Conservation (phyloP, 2,329 filamentous ascomycete species). For the Phyllosticta citriasiana region DNA sequence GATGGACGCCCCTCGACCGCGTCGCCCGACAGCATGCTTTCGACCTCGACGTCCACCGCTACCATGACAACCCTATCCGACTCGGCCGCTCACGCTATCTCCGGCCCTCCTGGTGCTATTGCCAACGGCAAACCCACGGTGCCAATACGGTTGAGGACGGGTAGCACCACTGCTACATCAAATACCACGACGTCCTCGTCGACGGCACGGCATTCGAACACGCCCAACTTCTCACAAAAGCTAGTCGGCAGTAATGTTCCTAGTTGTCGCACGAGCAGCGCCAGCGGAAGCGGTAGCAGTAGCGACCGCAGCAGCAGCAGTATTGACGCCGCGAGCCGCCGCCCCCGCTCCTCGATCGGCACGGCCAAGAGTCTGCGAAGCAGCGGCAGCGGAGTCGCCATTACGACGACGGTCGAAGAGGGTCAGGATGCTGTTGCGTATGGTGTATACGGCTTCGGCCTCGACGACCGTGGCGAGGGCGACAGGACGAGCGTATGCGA, state of each 20-base stretch:
- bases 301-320: not conserved
- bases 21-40: not conserved
- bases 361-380: not conserved
- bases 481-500: constrained; percentile 29
- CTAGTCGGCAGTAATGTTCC: not conserved
- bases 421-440: not conserved
- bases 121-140: not conserved
- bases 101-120: not conserved
- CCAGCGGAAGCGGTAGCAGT: not conserved
- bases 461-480: not conserved
- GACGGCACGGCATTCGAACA: not conserved
- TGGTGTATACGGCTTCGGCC: not conserved
- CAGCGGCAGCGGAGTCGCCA: constrained; percentile 6
- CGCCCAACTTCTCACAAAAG: not conserved
- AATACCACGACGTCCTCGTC: not conserved
- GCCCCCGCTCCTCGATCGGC: not conserved
- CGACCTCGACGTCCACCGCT: not conserved
- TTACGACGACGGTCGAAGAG: not conserved
- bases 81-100: not conserved
- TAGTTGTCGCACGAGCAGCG: not conserved
- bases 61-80: not conserved
- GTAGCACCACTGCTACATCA: not conserved
- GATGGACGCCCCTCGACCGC: not conserved
- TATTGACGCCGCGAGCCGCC: not conserved
- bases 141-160: not conserved